Evolutionary conservation across 768 basidiomycete genomes (phyloP), one percentile per base, ranked within the genome.

Genomic region (Hygrophorus pudorinus): DNA sequence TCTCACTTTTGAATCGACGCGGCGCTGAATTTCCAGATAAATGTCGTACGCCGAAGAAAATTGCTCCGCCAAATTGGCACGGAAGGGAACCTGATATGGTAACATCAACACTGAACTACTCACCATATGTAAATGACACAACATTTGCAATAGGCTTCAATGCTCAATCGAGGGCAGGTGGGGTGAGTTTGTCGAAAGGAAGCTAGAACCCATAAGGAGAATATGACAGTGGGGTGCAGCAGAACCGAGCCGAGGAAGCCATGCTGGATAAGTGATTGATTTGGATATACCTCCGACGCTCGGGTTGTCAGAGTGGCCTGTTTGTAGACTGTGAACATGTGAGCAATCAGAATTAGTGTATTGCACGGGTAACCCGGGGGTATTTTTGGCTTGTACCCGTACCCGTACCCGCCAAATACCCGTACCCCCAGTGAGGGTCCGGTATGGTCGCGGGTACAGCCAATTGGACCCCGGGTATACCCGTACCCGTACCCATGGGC

Each of bases 91-190:
- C 42, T 44, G 33, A 16, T 34, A 44, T 36, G 13, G 21, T 18
- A 20, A 34, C 21, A 24, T 32, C 32, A 12, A 13, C n/a, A 13
- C 12, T 16, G 7, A 24, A 24, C n/a, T 35, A 44, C 43, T 8
- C 24, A 50, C 36, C 13, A 49, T 30, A 13, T 65, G 58, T 14
- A 62, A 20, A 40, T 64, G 59, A 24, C 58, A 61, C 0, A 65
- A 45, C 2, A 40, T 42, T 38, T 59, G 59, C n/a, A n/a, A n/a
- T n/a, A n/a, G 17, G 58, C 45, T 35, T 62, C 60, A 5, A 58
- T 49, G 0, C 56, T 41, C 4, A 64, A 49, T 16, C 51, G 53
- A 12, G 60, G 60, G 34, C 52, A 59, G 13, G 50, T 42, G 2
- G 56, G 51, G 38, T 50, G 51, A 13, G 31, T 30, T 3, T 14